phyloP scores from a whole-genome alignment of 805 yeast species.

The Saccharomycopsis sp. region DNA sequence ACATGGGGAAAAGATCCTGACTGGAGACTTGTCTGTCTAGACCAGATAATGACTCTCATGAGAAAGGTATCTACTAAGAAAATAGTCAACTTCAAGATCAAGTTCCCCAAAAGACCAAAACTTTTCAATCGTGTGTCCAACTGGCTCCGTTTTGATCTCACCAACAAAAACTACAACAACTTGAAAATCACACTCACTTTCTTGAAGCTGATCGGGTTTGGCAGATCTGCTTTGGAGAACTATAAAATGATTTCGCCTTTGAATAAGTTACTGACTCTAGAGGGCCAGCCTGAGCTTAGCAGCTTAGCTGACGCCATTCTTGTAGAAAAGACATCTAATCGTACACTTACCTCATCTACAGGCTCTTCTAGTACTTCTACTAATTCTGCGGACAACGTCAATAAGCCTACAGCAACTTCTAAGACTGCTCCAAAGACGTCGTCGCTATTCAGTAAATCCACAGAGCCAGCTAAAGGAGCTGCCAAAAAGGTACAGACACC shows the following conservation, averaged over 20 bases:
- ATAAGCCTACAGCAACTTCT: background rate
- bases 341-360: too few species aligned
- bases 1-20: conserved; percentile 18
- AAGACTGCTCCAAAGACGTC: background rate
- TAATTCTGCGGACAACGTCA: background rate
- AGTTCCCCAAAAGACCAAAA: conserved; percentile 15
- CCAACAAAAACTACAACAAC: conserved; percentile 8
- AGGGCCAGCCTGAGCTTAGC: conserved; percentile 10
- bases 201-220: conserved; percentile 13
- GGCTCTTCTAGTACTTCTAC: background rate
- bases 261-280: conserved; percentile 8
- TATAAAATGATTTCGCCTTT: conserved; percentile 16
- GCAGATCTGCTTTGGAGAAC: conserved; percentile 7
- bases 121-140: conserved; percentile 20
- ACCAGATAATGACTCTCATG: conserved; percentile 11
- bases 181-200: conserved; percentile 10
- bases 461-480: background rate
- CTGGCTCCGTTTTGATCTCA: conserved; percentile 20
- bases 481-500: background rate
- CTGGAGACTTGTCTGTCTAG: conserved; percentile 18
- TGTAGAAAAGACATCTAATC: background rate
- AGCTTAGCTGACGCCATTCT: conserved; percentile 2
- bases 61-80: background rate
- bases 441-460: background rate
- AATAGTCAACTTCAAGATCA: conserved; percentile 14